These are phyloP conservation scores for Paraglomus brasilianum DNA, from an alignment of 192 early-diverging fungal genomes.

Conservation along the genomic window DNA sequence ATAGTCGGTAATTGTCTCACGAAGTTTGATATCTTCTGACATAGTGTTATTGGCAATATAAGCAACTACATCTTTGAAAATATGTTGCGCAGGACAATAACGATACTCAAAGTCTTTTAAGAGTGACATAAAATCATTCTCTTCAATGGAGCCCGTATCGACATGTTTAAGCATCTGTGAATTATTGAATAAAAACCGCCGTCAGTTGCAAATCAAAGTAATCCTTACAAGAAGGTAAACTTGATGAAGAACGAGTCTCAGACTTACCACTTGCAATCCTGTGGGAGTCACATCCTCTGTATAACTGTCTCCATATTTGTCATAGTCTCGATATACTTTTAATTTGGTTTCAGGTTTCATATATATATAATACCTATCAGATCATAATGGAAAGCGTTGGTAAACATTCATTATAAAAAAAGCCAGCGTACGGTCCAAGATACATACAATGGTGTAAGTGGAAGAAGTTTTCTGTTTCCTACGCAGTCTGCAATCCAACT, in stretches of 20 bases:
- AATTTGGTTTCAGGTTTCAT: slow-evolving; percentile 50
- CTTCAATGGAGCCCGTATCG: not conserved
- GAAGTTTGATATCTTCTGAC: not conserved
- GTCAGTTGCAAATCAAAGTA: not conserved
- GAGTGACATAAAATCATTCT: slow-evolving; percentile 2
- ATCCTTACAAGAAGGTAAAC: not conserved
- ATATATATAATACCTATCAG: slow-evolving; percentile 59
- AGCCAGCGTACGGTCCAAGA: not conserved
- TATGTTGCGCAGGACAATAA: no score
- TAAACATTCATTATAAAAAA: slow-evolving; percentile 19
- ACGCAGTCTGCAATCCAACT: slow-evolving; percentile 68
- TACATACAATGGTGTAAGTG: slow-evolving; percentile 60
- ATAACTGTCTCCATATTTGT: slow-evolving; percentile 70
- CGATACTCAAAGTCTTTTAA: no score
- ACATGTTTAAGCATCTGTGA: not conserved
- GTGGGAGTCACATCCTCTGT: slow-evolving; percentile 52
- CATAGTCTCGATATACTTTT: slow-evolving; percentile 55
- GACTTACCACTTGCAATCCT: slow-evolving; percentile 55
- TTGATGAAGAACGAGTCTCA: no score
- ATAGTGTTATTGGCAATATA: not conserved
- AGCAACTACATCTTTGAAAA: no score
- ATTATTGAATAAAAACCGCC: not conserved
- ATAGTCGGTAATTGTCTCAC: not conserved
- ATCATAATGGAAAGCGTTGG: slow-evolving; percentile 23
- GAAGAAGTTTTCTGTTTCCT: slow-evolving; percentile 44